Evolutionary conservation across 805 yeast species (phyloP).

Genomic region (Monosporozyma siamensis): DNA sequence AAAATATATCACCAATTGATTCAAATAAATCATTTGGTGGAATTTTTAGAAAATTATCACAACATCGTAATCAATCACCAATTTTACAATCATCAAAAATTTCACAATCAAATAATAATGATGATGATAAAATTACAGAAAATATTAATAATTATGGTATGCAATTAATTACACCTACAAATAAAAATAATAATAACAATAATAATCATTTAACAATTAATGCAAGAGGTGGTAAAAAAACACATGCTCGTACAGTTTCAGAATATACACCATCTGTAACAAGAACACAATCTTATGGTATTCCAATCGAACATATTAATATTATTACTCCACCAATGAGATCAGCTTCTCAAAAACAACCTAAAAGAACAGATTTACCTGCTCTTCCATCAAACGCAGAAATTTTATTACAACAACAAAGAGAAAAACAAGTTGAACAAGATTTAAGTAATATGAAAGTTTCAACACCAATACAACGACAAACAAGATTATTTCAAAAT

Average conservation of each 20-base stretch:
- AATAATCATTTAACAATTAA: background rate
- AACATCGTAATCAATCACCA: conserved; percentile 19
- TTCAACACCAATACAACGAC: background rate
- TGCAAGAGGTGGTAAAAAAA: conserved; percentile 10
- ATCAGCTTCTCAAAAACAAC: conserved; percentile 23
- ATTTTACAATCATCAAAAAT: conserved; percentile 6
- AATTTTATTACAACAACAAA: conserved; percentile 25
- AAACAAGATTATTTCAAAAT: background rate
- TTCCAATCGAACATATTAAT: conserved; percentile 1
- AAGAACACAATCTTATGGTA: conserved; percentile 27
- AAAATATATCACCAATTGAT: conserved; percentile 13
- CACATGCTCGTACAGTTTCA: conserved; percentile 34
- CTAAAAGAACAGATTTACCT: conserved; percentile 22
- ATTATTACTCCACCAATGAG: conserved; percentile 16
- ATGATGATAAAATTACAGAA: conserved; percentile 4
- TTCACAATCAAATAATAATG: conserved; percentile 4
- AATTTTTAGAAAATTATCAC: conserved; percentile 30
- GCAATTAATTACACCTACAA: conserved; percentile 1
- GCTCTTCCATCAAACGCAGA: conserved; percentile 31
- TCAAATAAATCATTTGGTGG: conserved; percentile 25
- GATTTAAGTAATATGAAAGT: conserved; percentile 14
- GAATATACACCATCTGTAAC: conserved; percentile 26
- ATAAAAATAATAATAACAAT: background rate
- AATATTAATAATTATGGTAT: conserved; percentile 1
- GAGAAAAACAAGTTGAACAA: conserved; percentile 16